These are phyloP conservation scores for Aspergillus homomorphus DNA, from an alignment of 495 filamentous ascomycete genomes.

Conservation along the genomic window DNA sequence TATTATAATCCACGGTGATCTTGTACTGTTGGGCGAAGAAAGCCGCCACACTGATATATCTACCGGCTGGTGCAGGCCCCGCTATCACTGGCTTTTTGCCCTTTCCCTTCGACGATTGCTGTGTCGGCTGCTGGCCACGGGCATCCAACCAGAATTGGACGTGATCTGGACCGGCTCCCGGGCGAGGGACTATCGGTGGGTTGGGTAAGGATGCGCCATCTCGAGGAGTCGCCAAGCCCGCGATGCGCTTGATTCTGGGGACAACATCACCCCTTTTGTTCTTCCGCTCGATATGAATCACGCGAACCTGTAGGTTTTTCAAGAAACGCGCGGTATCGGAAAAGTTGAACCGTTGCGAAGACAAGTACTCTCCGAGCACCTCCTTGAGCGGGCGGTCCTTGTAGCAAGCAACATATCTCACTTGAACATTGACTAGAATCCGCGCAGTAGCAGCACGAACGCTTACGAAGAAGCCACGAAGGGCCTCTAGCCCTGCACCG, in stretches of 20 bases:
- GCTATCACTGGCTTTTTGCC: conserved; percentile 36
- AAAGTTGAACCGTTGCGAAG: too few species aligned
- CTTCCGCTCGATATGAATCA: conserved; percentile 37
- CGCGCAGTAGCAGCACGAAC: conserved; percentile 63
- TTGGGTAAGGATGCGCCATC: conserved; percentile 36
- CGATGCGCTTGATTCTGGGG: conserved; percentile 42
- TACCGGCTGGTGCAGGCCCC: conserved; percentile 31
- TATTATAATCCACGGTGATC: conserved; percentile 32
- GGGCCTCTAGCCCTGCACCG: conserved; percentile 42
- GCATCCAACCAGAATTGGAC: conserved; percentile 45
- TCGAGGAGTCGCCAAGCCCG: conserved; percentile 39
- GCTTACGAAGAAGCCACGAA: conserved; percentile 67
- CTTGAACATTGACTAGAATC: conserved; percentile 58
- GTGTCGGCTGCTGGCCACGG: conserved; percentile 17
- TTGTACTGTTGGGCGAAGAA: conserved; percentile 53
- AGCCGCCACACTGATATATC: conserved; percentile 49
- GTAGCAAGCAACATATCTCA: conserved; percentile 45
- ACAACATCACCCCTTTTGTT: conserved; percentile 32
- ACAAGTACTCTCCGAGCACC: conserved; percentile 25
- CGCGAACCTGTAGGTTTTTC: conserved; percentile 39
- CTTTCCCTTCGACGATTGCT: conserved; percentile 17
- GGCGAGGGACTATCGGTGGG: conserved; percentile 28
- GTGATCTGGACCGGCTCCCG: conserved; percentile 42
- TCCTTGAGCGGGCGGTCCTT: conserved; percentile 28
- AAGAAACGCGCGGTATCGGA: too few species aligned